Percentiles rank a stretch among this genome's conserved stretches.
phyloP scores from a whole-genome alignment of 495 filamentous ascomycete species.

The Tuber microsphaerosporum region DNA sequence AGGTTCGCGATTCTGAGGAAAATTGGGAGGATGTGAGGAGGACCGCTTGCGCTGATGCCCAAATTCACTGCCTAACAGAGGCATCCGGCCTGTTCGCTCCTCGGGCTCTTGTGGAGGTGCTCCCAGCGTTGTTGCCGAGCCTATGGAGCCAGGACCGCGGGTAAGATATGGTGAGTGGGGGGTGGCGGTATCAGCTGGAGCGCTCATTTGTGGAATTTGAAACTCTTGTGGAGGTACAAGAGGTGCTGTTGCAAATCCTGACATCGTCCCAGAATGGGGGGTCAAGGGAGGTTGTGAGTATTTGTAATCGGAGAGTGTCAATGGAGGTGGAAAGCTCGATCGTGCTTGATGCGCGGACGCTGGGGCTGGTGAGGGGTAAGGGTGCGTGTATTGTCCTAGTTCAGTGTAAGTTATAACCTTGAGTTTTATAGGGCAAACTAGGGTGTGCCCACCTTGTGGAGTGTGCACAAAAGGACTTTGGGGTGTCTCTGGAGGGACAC shows the following conservation, averaged over 20 bases:
- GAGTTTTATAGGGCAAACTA: slow-evolving; percentile 8
- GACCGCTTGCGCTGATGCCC: slow-evolving; percentile 41
- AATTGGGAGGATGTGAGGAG: slow-evolving; percentile 41
- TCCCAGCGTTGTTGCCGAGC: slow-evolving; percentile 27
- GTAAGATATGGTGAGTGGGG: slow-evolving; percentile 40
- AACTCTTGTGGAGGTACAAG: slow-evolving; percentile 41
- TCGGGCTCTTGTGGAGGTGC: slow-evolving; percentile 30
- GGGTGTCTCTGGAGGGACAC: slow-evolving; percentile 40
- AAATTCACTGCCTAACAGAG: slow-evolving; percentile 31
- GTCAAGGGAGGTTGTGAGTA: slow-evolving; percentile 41
- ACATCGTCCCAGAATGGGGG: slow-evolving; percentile 40
- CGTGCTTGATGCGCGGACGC: slow-evolving; percentile 34
- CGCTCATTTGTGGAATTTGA: slow-evolving; percentile 41
- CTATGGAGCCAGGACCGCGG: slow-evolving; percentile 29
- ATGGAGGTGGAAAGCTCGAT: slow-evolving; percentile 36
- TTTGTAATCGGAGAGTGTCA: slow-evolving; percentile 40
- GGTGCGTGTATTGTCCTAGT: slow-evolving; percentile 36
- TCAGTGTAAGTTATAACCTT: slow-evolving; percentile 23
- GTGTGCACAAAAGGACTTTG: slow-evolving; percentile 41
- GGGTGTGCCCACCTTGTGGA: slow-evolving; percentile 36
- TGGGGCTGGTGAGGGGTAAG: slow-evolving; percentile 41
- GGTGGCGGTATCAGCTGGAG: slow-evolving; percentile 38
- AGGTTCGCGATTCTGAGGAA: slow-evolving; percentile 39
- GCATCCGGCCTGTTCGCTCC: slow-evolving; percentile 32
- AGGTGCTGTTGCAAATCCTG: slow-evolving; percentile 39